phyloP scores from a whole-genome alignment of 371 early-diverging fungal genomes.

The Mucor mucedo region DNA sequence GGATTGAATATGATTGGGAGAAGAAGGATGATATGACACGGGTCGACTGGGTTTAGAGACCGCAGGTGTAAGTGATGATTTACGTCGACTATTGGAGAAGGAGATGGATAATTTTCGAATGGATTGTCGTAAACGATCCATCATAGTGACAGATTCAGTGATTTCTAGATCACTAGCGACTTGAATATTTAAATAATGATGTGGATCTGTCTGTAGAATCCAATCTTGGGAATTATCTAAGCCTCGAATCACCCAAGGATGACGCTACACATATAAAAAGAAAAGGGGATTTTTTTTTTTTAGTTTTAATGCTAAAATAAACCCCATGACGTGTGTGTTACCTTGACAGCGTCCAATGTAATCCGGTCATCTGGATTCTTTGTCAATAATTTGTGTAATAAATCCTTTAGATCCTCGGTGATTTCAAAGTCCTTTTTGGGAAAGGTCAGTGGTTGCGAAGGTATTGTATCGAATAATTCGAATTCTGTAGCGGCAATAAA shows the following conservation, averaged over 20 bases:
- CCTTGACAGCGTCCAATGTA: constrained; percentile 75
- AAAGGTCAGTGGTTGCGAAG: constrained; percentile 55
- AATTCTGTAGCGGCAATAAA: constrained; percentile 94
- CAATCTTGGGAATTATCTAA: constrained; percentile 57
- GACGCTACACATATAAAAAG: constrained; percentile 43
- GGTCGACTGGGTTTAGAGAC: constrained; percentile 1
- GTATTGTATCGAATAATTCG: constrained; percentile 91
- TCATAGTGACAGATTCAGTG: constrained; percentile 28
- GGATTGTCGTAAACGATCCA: constrained; percentile 45
- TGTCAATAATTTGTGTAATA: constrained; percentile 72
- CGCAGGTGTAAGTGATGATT: constrained; percentile 4
- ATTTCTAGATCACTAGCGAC: constrained; percentile 39
- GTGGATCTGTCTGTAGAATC: constrained; percentile 36
- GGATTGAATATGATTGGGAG: not conserved
- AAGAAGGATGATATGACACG: constrained; percentile 3
- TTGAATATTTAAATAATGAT: constrained; percentile 31
- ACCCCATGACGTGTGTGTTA: not conserved
- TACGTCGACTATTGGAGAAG: constrained; percentile 38
- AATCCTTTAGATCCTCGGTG: constrained; percentile 50
- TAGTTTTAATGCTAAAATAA: not conserved
- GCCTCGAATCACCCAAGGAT: constrained; percentile 87
- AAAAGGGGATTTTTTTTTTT: too few species aligned
- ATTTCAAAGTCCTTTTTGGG: constrained; percentile 29
- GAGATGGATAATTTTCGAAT: constrained; percentile 69
- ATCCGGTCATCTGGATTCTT: constrained; percentile 83